Conservation (phyloP, 2,329 filamentous ascomycete species). For the Cyphellophora attinorum region DNA sequence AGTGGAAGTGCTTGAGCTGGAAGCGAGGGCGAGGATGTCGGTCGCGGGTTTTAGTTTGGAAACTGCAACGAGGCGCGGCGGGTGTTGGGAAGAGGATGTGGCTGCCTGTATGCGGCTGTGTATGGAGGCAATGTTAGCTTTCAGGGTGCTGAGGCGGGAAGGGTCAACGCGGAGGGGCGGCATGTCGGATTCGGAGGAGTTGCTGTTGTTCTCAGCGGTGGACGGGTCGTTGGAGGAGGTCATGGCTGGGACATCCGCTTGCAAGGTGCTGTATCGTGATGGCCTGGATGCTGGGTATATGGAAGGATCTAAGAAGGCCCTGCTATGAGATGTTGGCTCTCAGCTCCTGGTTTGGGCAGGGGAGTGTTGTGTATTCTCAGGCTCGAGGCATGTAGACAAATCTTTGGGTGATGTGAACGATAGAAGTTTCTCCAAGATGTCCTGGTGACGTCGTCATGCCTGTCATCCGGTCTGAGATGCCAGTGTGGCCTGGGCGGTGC, state of each 20-base stretch:
- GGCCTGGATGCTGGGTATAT: too few relatives aligned
- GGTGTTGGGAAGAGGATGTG: constrained; percentile 9
- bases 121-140: background rate
- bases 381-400: too few relatives aligned
- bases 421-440: too few relatives aligned
- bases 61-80: constrained; percentile 71
- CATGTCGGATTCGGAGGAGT: too few relatives aligned
- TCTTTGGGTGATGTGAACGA: too few relatives aligned
- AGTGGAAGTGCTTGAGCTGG: constrained; percentile 28
- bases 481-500: too few relatives aligned
- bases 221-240: background rate
- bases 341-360: too few relatives aligned
- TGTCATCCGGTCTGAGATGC: too few relatives aligned
- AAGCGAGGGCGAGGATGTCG: constrained; percentile 77
- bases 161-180: background rate
- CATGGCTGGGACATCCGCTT: background rate
- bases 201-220: background rate
- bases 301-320: too few relatives aligned
- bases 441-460: too few relatives aligned
- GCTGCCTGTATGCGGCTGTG: background rate
- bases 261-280: background rate
- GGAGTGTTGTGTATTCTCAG: too few relatives aligned
- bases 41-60: constrained; percentile 92
- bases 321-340: too few relatives aligned
- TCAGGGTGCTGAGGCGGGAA: background rate